Percentiles rank a stretch among this genome's conserved stretches.
Evolutionary conservation across 2,329 filamentous ascomycete genomes (phyloP).

Genomic region (Epicoccum sorghinum): DNA sequence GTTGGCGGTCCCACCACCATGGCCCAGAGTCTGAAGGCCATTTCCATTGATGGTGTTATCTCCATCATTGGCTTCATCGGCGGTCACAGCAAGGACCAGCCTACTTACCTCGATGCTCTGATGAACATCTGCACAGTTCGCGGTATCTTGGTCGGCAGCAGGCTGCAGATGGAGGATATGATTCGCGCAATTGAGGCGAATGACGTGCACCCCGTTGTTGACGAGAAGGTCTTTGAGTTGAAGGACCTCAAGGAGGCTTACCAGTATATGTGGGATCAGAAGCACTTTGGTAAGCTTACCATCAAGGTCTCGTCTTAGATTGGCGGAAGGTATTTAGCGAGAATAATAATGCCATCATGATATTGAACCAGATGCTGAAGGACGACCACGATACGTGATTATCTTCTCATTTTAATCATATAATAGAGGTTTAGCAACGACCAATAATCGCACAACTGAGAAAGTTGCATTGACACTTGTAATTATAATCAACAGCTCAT

Average conservation of each 20-base stretch:
- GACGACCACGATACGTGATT: not conserved
- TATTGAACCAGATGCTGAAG: no score
- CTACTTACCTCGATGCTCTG: conserved; percentile 59
- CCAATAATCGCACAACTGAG: no score
- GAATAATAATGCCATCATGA: no score
- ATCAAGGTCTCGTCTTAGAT: conserved; percentile 31
- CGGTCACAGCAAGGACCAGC: conserved; percentile 56
- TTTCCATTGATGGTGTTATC: conserved; percentile 60
- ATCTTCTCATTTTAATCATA: no score
- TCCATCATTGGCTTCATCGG: conserved; percentile 65
- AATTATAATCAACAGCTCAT: no score
- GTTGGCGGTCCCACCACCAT: conserved; percentile 70
- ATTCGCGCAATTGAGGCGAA: conserved; percentile 63
- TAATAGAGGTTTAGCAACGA: no score
- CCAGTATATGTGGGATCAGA: conserved; percentile 57
- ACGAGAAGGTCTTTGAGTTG: conserved; percentile 62
- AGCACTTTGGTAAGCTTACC: conserved; percentile 48
- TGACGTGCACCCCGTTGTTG: conserved; percentile 64
- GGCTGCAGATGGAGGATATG: conserved; percentile 65
- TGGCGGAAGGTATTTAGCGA: no score
- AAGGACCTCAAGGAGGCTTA: conserved; percentile 60
- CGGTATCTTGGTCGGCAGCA: conserved; percentile 63
- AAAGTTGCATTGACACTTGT: no score
- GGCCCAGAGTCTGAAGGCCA: conserved; percentile 56
- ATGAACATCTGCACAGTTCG: conserved; percentile 59